These are phyloP conservation scores for Spiromastix sp. DNA, from an alignment of 2,329 filamentous ascomycete genomes.

Conservation along the genomic window DNA sequence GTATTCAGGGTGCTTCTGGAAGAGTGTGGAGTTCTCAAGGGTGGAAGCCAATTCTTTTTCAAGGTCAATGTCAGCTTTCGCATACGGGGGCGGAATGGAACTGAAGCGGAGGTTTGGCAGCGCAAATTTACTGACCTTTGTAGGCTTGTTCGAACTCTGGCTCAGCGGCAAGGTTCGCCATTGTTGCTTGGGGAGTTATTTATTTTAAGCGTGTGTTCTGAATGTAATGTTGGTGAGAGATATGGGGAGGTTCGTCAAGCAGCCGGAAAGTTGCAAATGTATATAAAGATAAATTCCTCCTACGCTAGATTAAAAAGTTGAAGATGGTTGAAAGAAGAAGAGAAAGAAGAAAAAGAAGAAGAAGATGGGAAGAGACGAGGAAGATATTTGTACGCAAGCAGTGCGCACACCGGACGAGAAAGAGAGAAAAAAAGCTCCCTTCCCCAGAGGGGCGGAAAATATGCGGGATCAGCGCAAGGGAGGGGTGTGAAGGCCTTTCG, in stretches of 20 bases:
- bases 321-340: constrained; percentile 6
- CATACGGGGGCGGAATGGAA: constrained; percentile 4
- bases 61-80: constrained; percentile 1
- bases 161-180: constrained; percentile 79
- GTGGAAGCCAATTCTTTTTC: constrained; percentile 77
- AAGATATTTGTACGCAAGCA: too few relatives aligned
- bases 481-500: not conserved
- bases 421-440: not conserved
- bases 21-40: constrained; percentile 86
- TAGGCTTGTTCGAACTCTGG: constrained; percentile 99
- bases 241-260: not conserved
- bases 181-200: constrained; percentile 34
- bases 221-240: constrained; percentile 1
- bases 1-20: constrained; percentile 91
- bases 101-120: too few relatives aligned
- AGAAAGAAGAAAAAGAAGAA: constrained; percentile 10
- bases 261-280: not conserved
- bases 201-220: constrained; percentile 1
- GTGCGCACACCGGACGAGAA: not conserved
- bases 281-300: not conserved
- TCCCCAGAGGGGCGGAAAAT: not conserved
- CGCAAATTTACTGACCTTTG: constrained; percentile 58
- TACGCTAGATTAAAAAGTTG: constrained; percentile 3
- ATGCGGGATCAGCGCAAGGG: not conserved
- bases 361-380: constrained; percentile 9